A percentile compares a stretch with the other conserved stretches of the same genome.
These are phyloP conservation scores for Suhomyces terraborum DNA, from an alignment of 1,139 yeast genomes.

Conservation along the genomic window DNA sequence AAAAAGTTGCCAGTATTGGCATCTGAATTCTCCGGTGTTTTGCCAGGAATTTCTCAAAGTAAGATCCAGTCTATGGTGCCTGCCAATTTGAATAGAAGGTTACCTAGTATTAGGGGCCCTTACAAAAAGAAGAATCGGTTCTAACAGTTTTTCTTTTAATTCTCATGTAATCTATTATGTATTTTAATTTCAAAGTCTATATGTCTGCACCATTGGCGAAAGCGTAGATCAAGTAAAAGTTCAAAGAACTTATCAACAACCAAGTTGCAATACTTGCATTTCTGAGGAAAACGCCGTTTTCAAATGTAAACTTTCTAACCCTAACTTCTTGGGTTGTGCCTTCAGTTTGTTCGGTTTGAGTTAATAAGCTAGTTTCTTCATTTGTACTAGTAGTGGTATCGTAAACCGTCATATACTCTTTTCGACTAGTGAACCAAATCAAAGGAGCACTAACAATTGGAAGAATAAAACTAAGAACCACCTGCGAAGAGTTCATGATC, in stretches of 20 bases:
- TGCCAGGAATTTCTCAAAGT: slow-evolving; percentile 61
- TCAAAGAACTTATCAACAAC: slow-evolving; percentile 69
- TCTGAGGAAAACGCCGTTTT: slow-evolving; percentile 63
- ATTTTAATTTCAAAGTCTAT: slow-evolving; percentile 18
- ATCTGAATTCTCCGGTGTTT: slow-evolving; percentile 73
- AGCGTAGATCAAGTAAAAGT: slow-evolving; percentile 68
- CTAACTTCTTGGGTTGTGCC: slow-evolving; percentile 10
- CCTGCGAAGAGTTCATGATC: slow-evolving; percentile 76
- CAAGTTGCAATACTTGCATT: slow-evolving; percentile 63
- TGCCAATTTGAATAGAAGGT: slow-evolving; percentile 23
- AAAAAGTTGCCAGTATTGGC: slow-evolving; percentile 66
- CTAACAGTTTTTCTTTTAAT: slow-evolving; percentile 3
- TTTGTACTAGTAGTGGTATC: slow-evolving; percentile 20
- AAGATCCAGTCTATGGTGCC: slow-evolving; percentile 17
- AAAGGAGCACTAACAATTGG: slow-evolving; percentile 80
- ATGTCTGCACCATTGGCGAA: slow-evolving; percentile 74
- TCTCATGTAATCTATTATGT: slow-evolving; percentile 13
- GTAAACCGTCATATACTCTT: slow-evolving; percentile 59
- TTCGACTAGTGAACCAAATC: slow-evolving; percentile 69
- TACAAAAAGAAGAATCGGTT: slow-evolving; percentile 39
- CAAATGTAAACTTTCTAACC: slow-evolving; percentile 42
- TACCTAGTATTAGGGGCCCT: slow-evolving; percentile 46
- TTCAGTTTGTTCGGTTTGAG: slow-evolving; percentile 6
- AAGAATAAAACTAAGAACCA: slow-evolving; percentile 66
- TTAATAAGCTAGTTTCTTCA: slow-evolving; percentile 17